Percentiles rank a stretch among this genome's conserved stretches.
Evolutionary conservation across 164 flowering plant species (phyloP).

Genomic region (Warburgia ugandensis): DNA sequence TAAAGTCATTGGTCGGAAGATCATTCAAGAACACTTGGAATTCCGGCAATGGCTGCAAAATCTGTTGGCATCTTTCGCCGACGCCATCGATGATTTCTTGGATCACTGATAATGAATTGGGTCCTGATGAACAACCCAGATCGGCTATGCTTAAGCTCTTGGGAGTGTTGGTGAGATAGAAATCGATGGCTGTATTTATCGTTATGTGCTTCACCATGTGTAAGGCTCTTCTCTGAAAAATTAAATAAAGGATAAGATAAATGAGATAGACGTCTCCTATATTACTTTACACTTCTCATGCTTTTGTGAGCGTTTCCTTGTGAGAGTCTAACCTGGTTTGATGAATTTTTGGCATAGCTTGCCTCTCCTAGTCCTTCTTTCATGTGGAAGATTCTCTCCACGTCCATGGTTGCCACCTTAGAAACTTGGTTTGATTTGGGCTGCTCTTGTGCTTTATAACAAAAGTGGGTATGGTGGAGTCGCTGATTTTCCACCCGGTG

Average conservation of each 20-base stretch:
- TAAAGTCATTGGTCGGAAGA: constrained; percentile 85
- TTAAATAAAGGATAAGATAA: neutral
- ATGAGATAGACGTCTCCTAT: neutral
- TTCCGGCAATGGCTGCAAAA: constrained; percentile 29
- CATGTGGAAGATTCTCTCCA: constrained; percentile 74
- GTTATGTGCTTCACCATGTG: constrained; percentile 63
- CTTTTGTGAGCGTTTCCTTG: neutral
- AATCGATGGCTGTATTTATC: constrained; percentile 36
- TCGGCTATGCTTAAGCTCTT: constrained; percentile 62
- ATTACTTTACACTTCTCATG: neutral
- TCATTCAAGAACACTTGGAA: constrained; percentile 63
- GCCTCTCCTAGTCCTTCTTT: constrained; percentile 58
- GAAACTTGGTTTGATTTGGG: neutral
- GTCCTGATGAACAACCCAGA: constrained; percentile 85
- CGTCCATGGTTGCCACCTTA: constrained; percentile 38
- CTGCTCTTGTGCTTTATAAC: neutral
- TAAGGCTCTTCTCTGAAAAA: constrained; percentile 48
- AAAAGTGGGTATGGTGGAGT: neutral
- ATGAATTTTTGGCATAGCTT: constrained; percentile 77
- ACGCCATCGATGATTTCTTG: constrained; percentile 39
- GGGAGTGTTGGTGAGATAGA: constrained; percentile 28
- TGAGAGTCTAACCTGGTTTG: constrained; percentile 44
- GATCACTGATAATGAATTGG: constrained; percentile 53
- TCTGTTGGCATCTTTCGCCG: constrained; percentile 18
- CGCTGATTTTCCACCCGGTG: too few relatives aligned